Evolutionary conservation across 2,329 filamentous ascomycete species (phyloP).

Genomic region (Penicillium concentricum): DNA sequence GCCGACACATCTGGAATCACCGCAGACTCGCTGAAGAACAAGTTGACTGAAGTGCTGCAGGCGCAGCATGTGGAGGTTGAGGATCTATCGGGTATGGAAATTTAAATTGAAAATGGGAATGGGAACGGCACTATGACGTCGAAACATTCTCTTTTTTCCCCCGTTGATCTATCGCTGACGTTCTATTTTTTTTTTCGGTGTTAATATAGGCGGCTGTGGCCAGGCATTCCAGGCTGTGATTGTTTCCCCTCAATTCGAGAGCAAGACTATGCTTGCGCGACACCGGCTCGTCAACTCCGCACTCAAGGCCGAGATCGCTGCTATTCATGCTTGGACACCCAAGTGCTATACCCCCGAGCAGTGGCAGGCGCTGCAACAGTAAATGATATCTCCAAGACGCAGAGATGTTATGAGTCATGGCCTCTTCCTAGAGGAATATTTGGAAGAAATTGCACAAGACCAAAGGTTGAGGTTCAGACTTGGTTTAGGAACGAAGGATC

Average conservation of each 20-base stretch:
- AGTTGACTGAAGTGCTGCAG: slow-evolving; percentile 67
- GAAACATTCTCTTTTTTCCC: neutral
- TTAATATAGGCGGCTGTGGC: slow-evolving; percentile 61
- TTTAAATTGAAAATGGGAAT: neutral
- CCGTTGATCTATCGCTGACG: slow-evolving; percentile 3
- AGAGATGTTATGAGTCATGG: neutral
- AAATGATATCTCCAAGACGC: neutral
- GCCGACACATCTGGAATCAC: slow-evolving; percentile 63
- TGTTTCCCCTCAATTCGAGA: slow-evolving; percentile 67
- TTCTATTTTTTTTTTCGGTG: neutral
- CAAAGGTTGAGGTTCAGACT: neutral
- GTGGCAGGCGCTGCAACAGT: slow-evolving; percentile 68
- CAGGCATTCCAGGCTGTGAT: slow-evolving; percentile 70
- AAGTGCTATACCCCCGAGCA: slow-evolving; percentile 91
- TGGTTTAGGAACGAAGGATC: neutral
- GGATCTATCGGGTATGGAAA: slow-evolving; percentile 78
- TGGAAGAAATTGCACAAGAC: neutral
- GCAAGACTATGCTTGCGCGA: slow-evolving; percentile 74
- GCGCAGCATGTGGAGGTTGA: slow-evolving; percentile 82
- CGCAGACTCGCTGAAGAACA: slow-evolving; percentile 66
- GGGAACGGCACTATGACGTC: neutral
- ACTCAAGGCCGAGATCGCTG: slow-evolving; percentile 82
- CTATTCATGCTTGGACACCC: slow-evolving; percentile 92
- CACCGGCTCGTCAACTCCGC: slow-evolving; percentile 82
- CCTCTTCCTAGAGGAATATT: neutral